Conservation (phyloP, 1,284 basidiomycete species). For the Ganoderma multipileum region DNA sequence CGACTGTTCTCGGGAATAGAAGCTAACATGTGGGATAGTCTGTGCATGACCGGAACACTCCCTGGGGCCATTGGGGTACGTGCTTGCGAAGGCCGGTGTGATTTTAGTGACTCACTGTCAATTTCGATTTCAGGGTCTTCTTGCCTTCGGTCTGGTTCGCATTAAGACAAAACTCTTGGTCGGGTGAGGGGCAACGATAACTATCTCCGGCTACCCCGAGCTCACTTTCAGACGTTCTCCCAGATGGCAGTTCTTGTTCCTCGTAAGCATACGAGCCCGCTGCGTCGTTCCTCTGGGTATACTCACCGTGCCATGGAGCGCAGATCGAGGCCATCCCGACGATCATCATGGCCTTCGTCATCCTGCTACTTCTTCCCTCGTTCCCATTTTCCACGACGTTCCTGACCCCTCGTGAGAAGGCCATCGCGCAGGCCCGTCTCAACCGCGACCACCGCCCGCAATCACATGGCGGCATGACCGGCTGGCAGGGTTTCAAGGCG, state of each 20-base stretch:
- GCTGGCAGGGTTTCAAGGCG: constrained; percentile 60
- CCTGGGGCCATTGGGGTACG: constrained; percentile 61
- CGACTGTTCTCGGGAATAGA: not conserved
- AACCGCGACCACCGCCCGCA: constrained; percentile 60
- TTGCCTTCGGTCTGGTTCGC: constrained; percentile 60
- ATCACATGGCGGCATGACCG: constrained; percentile 62
- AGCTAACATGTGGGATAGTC: constrained; percentile 36
- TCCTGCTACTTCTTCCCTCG: constrained; percentile 54
- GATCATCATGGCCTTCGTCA: constrained; percentile 52
- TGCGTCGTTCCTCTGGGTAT: not conserved
- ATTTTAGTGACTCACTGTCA: not conserved
- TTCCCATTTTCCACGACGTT: constrained; percentile 47
- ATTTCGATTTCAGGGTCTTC: constrained; percentile 46
- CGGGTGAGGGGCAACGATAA: constrained; percentile 44
- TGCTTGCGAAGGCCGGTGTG: not conserved
- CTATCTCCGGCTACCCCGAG: not conserved
- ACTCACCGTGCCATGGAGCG: not conserved
- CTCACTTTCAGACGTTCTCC: not conserved
- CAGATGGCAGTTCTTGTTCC: constrained; percentile 64
- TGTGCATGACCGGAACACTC: constrained; percentile 61
- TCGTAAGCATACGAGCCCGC: constrained; percentile 42
- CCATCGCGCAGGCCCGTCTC: constrained; percentile 61
- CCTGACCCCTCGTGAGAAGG: constrained; percentile 51
- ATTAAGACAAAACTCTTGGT: constrained; percentile 51
- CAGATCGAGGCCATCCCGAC: constrained; percentile 63